phyloP scores from a whole-genome alignment of 208 protist species.

The Kentomonas sorsogonicus region DNA sequence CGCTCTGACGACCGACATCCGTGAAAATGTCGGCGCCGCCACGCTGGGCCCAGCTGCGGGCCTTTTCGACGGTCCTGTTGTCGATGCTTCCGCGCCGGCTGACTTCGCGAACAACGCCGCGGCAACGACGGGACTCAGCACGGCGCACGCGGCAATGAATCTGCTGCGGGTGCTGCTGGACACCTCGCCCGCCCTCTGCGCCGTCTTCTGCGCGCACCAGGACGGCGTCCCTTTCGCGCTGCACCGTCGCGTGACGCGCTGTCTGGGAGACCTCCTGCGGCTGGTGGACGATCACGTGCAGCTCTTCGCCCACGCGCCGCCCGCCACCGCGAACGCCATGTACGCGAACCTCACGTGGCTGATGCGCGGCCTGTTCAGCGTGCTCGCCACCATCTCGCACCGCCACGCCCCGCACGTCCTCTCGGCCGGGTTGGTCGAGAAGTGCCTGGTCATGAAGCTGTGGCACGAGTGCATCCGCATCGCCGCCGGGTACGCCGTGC shows the following conservation, averaged over 20 bases:
- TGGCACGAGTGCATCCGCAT: too few species aligned
- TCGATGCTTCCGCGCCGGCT: too few species aligned
- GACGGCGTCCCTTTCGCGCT: neutral
- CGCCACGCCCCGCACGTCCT: neutral
- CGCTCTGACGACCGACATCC: conserved; percentile 54
- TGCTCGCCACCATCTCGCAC: conserved; percentile 26
- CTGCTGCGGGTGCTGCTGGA: conserved; percentile 61
- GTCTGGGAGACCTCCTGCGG: conserved; percentile 6
- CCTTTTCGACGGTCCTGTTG: too few species aligned
- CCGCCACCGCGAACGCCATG: conserved; percentile 12
- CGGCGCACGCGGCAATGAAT: conserved; percentile 19
- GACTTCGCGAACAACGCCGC: neutral
- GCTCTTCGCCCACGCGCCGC: neutral
- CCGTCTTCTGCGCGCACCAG: conserved; percentile 44
- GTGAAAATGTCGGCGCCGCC: conserved; percentile 3
- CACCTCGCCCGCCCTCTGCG: conserved; percentile 51
- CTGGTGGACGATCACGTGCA: neutral
- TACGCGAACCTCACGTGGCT: conserved; percentile 25
- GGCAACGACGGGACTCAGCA: neutral
- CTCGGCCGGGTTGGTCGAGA: neutral
- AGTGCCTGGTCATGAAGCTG: neutral
- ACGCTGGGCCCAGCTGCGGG: conserved; percentile 5
- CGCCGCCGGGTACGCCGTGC: too few species aligned
- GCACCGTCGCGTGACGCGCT: conserved; percentile 7
- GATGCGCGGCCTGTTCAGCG: conserved; percentile 21